Base-by-base conservation (phyloP, 495 filamentous ascomycete genomes). In the Baudoinia panamericana region DNA sequence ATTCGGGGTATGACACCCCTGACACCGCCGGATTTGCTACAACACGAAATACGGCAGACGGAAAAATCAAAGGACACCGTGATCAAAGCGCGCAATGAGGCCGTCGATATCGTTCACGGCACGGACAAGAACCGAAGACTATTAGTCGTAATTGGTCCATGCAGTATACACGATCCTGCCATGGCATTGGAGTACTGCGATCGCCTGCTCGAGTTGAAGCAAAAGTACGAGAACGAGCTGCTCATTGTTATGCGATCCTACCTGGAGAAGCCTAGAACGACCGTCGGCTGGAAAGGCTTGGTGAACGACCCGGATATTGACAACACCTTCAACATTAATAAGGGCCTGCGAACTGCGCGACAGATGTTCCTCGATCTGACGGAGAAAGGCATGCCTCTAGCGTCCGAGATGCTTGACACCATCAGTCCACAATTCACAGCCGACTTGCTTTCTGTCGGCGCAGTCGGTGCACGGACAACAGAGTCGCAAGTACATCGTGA, bases 221-320 rank as follows among this genome's bases (percentile, higher is more conserved):
- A 87, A 58, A 93, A 93, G 65, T 82, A 94, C 71, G 66, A 77
- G 49, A 73, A 84, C 53, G 84, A 95, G 54, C 70, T 99, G 11
- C 64, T 93, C 36, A 93, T 99, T 48, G 78, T 96, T 27, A 99
- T 99, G 92, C 82, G 92, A 34, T 81, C 84, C 36, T 99, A 99
- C 71, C 76, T 99, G 21, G 92, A 99, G 69, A 99, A 99, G 68
- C 92, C 92, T 17, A 78, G 92, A 49, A 99, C 92, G 11, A 99
- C 92, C 0, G 87, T 99, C 12, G 92, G 92, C 38, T 99, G 92
- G 92, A 99, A 99, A 65, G 92, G 92, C 11, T 69, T 99, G 47
- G 93, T 99, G 67, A 99, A 99, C 60, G 92, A 99, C 63, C 92
- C 92, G 6, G 87, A 96, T 50, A 93, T 99, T 59, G 88, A 99